phyloP scores from a whole-genome alignment of 2,329 filamentous ascomycete genomes.

The Alternaria rosae region DNA sequence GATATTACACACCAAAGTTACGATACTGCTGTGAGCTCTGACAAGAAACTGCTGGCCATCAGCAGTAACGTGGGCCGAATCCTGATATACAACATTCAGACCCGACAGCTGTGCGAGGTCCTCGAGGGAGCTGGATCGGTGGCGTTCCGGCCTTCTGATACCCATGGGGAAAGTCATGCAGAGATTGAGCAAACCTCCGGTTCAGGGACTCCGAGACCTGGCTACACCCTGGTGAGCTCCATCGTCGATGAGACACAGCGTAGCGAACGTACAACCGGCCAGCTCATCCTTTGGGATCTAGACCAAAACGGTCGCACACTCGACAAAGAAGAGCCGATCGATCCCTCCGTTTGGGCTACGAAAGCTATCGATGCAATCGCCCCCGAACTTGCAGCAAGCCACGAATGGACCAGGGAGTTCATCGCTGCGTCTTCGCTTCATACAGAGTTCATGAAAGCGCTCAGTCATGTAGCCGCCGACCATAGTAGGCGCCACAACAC shows the following conservation, averaged over 20 bases:
- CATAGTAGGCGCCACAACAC: slow-evolving; percentile 34
- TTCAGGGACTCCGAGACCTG: slow-evolving; percentile 6
- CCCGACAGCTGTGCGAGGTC: slow-evolving; percentile 30
- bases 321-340: slow-evolving; percentile 38
- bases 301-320: slow-evolving; percentile 36
- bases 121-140: slow-evolving; percentile 33
- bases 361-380: slow-evolving; percentile 39
- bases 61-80: slow-evolving; percentile 20
- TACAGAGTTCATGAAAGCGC: slow-evolving; percentile 26
- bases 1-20: slow-evolving; percentile 8
- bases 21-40: slow-evolving; percentile 26
- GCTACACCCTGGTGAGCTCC: slow-evolving; percentile 33
- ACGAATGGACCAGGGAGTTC: slow-evolving; percentile 40
- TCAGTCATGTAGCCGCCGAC: slow-evolving; percentile 25
- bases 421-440: slow-evolving; percentile 28
- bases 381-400: slow-evolving; percentile 27
- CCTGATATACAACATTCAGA: slow-evolving; percentile 30
- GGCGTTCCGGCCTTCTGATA: slow-evolving; percentile 21
- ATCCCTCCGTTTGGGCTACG: slow-evolving; percentile 26
- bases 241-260: slow-evolving; percentile 7
- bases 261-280: neutral
- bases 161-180: neutral
- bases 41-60: slow-evolving; percentile 36
- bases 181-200: neutral
- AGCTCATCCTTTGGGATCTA: slow-evolving; percentile 38